Conservation (phyloP, 2,329 filamentous ascomycete genomes). For the Aphanocladium album region DNA sequence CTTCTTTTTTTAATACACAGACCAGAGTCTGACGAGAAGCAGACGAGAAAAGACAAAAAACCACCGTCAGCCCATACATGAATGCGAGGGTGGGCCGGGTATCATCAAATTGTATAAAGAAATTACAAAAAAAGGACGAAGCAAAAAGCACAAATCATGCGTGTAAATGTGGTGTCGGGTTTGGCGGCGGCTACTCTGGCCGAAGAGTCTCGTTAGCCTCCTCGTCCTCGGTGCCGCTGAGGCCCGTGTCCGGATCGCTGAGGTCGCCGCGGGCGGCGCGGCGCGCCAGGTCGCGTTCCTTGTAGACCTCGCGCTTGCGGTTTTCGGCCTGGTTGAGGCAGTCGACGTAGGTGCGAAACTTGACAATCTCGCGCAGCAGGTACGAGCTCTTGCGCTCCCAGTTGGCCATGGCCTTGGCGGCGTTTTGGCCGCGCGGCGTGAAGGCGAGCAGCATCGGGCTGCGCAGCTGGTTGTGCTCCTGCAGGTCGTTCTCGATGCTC, state of each 20-base stretch:
- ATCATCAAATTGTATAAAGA: neutral
- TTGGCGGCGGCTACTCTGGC: conserved; percentile 19
- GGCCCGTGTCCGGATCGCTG: conserved; percentile 35
- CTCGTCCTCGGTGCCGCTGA: conserved; percentile 21
- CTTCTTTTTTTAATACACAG: neutral
- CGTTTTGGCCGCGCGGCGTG: conserved; percentile 76
- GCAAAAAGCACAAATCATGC: neutral
- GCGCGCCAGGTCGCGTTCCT: conserved; percentile 49
- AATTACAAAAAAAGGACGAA: neutral
- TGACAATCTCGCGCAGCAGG: conserved; percentile 87
- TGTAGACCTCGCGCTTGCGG: conserved; percentile 67
- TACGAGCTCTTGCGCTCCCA: conserved; percentile 97
- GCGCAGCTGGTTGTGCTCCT: conserved; percentile 82
- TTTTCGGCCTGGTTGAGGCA: conserved; percentile 66
- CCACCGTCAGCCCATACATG: neutral
- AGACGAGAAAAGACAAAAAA: neutral
- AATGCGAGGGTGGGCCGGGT: neutral
- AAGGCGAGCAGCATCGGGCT: conserved; percentile 86
- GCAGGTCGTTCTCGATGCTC: conserved; percentile 78
- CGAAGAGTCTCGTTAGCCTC: conserved; percentile 32
- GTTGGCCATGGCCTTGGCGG: conserved; percentile 81
- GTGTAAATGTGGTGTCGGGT: too few species aligned
- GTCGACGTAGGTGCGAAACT: conserved; percentile 94
- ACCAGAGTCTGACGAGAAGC: neutral
- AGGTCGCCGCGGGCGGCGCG: conserved; percentile 45